Evolutionary conservation across 331 rosid species (phyloP), one percentile per base, ranked within the genome.

Genomic region (Dryas integrifolia): DNA sequence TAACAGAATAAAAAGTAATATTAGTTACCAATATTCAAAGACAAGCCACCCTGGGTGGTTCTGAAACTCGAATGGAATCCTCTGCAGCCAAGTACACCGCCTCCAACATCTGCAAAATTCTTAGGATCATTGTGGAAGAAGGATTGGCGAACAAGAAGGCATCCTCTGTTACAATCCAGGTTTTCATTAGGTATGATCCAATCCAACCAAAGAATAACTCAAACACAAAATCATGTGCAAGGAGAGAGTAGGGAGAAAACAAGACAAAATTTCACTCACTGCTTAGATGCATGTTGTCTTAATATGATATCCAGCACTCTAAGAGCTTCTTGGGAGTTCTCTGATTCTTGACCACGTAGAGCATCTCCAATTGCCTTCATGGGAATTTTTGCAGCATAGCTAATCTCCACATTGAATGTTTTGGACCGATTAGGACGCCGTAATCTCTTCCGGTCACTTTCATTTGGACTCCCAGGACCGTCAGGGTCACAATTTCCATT

Each of bases 61-160:
- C 99, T 88, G 46, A 95, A 95, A 72, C 99, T 95, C 0, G 99
- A 92, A 65, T 95, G 99, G 55, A 95, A 88, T 9, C 99, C 99
- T 68, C 92, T 71, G 60, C 96, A 90, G 1, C 99, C 97, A 7
- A 89, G 90, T 7, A 95, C 97, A 7, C 99, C 97, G 21, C 98
- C 98, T 11, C 98, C 99, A 0, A 95, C 96, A 56, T 86, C 93
- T 1, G 85, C 67, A 53, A 79, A 92, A 62, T 71, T 85, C 30
- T 64, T 86, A 0, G 90, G 82, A 72, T 95, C 87, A 21, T 92
- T 88, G 66, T 89, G 98, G 67, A 95, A 95, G 52, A 85, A 95
- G 2, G 91, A 86, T 9, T 95, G 99, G 5, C 98, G 87, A 44
- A 95, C 99, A 26, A 95, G 96, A 1, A 95, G 83, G 73, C 98